Evolutionary conservation across 2,329 filamentous ascomycete species (phyloP), one percentile per base, ranked within the genome.

Genomic region (Ophiosphaerella herpotricha): DNA sequence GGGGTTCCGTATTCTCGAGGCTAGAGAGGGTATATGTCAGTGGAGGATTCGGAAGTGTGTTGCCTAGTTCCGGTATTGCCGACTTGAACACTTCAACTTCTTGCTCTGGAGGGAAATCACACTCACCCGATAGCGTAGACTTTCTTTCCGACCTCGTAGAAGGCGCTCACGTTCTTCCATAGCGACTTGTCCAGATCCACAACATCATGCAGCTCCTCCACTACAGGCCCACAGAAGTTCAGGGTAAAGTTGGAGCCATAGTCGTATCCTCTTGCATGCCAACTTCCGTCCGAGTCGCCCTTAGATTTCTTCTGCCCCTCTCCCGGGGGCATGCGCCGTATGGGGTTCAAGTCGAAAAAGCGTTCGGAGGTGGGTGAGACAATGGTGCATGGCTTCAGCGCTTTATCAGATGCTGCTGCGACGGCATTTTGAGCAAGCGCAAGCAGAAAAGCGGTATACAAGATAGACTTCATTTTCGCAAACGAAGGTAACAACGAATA

Each of bases 211-310:
- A 88, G 77, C 13, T 82, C 77, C 60, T 88, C 84, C 13, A 91
- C 81, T n/a, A 92, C 87, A 1, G 88, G 79, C 32, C 81, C 85
- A 76, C 90, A 94, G 61, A 94, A 86, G 74, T 94, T 94, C 63
- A 93, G 69, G 2, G 89, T 93, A 66, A 94, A 94, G 76, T 93
- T 93, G 57, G 85, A 84, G 55, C 83, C 85, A 61, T 91, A 90
- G 73, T 93, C 90, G 70, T 85, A 88, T 31, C 90, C 90, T 51
- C 82, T 82, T 7, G 87, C 85, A 56, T 84, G 80, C 77, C 82
- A 83, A 66, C 80, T 86, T 52, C 83, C 78, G 46, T 80, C 79
- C 35, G 85, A 82, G 11, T 77, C 79, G 18, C 82, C 80, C 60
- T 86, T 80, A 39, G 70, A 67, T 23, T 68, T 67, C 53, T 76